Base-by-base conservation (phyloP, 2,329 filamentous ascomycete genomes). In the Aureobasidium sp. region DNA sequence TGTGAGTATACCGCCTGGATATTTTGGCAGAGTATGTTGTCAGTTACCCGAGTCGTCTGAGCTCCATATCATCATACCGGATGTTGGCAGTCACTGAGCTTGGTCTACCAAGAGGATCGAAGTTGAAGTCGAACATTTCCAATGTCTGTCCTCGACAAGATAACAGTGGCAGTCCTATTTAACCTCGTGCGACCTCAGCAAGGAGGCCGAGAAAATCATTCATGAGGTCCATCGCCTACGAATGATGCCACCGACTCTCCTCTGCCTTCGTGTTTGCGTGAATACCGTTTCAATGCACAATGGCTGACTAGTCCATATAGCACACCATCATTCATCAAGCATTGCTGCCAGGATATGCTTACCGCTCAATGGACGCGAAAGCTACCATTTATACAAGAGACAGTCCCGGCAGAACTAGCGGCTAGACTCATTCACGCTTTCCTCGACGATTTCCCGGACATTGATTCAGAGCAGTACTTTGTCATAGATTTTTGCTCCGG, bases 401-500 rank as follows among this genome's bases (percentile, higher is more conserved):
- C 74, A 55, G 82, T 84, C 9, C 83, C 86, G 1, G 85, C 86
- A 21, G 75, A 78, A 21, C 70, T 86, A 44, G 85, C 84, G n/a
- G 82, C 86, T 50, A 72, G 76, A 47, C 74, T 83, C 25, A 79
- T 90, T 49, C 76, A 79, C 42, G 73, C 73, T 9, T 66, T 67
- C n/a, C 63, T 74, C 5, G 55, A 67, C 29, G 36, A 62, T 25
- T 64, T 70, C 15, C 54, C 62, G 27, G 75, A 81, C 45, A 78
- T 87, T 15, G 77, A 78, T 41, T 63, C 69, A 5, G 69, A 75
- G 30, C 75, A 83, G 2, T 85, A 87, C 72, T 84, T 81, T 21
- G 85, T 88, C 67, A 81, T 91, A 64, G 89, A 92, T 75, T 89
- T 91, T 73, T 90, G 88, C 71, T 86, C 88, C 2, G 89, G 89